Evolutionary conservation across 495 filamentous ascomycete species (phyloP).

Genomic region (Aspergillus affinis): DNA sequence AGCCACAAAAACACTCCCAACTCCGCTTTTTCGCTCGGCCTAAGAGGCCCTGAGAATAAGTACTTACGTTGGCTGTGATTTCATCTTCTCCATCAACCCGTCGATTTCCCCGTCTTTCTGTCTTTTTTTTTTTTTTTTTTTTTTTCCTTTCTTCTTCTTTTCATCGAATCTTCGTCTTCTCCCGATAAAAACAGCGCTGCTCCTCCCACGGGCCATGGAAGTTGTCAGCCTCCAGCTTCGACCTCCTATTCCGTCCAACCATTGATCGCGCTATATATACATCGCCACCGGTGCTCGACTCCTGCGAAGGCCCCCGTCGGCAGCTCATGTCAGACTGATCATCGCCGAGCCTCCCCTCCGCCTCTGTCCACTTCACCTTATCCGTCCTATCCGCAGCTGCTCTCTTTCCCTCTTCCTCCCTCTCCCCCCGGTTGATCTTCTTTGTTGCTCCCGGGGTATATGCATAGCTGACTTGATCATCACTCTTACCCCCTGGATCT

Average conservation of each 20-base stretch:
- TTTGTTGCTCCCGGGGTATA: background rate
- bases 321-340: conserved; percentile 4
- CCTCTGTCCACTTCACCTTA: conserved; percentile 10
- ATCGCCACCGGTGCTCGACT: background rate
- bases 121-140: conserved; percentile 7
- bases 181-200: background rate
- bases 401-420: conserved; percentile 4
- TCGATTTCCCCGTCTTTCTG: conserved; percentile 4
- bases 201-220: background rate
- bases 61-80: background rate
- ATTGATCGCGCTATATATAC: conserved; percentile 2
- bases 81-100: background rate
- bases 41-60: no score
- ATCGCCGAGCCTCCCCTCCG: conserved; percentile 4
- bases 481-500: background rate
- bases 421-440: background rate
- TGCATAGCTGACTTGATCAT: background rate
- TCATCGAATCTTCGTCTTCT: background rate
- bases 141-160: conserved; percentile 4
- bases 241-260: conserved; percentile 1
- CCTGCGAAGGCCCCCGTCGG: background rate
- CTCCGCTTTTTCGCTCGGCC: no score
- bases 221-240: conserved; percentile 1
- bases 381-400: conserved; percentile 17
- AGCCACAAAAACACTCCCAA: conserved; percentile 3